Evolutionary conservation across 1,284 basidiomycete species (phyloP), one percentile per base, ranked within the genome.

Genomic region (Ceratobasidium sp.): DNA sequence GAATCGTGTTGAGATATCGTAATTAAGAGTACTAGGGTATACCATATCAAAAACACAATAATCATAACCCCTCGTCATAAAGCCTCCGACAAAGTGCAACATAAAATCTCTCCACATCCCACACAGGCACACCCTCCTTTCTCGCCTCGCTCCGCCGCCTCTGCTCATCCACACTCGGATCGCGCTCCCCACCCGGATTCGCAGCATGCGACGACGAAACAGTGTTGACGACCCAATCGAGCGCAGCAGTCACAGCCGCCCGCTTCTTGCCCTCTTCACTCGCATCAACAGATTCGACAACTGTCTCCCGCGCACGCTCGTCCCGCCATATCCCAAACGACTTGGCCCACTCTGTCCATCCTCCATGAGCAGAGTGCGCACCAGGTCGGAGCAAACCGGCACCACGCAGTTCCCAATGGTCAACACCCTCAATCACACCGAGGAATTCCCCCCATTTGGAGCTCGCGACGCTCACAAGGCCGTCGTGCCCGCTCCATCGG

Each of bases 341-440:
- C 33, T 74, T 74, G 27, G 71, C 71, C 71, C 71, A 74, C 18
- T 74, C 71, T 0, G 71, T 64, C 71, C 71, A 74, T 38, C 71
- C 70, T 1, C 23, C 38, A 18, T 50, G 2, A 35, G 46, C 30
- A 38, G 30, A 66, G 23, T 18, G 20, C n/a, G 20, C 41, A 27
- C 23, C 55, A 35, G 41, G 41, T 12, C 23, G 46, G 33, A 41
- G 27, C 16, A 44, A 30, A 2, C 50, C 48, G 23, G 52, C 92
- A 0, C 98, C 98, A 77, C 98, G 87, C 82, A 99, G 88, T 82
- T 98, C 95, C 98, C 98, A 99, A 83, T 99, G 98, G 86, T 99
- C 97, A 81, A 92, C 94, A 2, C 92, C 93, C 80, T 98, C 94
- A 83, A 99, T 88, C 27, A 92, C 90, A 4, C 97, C 97, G 20